A percentile compares a stretch with the other conserved stretches of the same genome.
Evolutionary conservation across 2,329 filamentous ascomycete genomes (phyloP).

Genomic region (Diaporthe capsici): DNA sequence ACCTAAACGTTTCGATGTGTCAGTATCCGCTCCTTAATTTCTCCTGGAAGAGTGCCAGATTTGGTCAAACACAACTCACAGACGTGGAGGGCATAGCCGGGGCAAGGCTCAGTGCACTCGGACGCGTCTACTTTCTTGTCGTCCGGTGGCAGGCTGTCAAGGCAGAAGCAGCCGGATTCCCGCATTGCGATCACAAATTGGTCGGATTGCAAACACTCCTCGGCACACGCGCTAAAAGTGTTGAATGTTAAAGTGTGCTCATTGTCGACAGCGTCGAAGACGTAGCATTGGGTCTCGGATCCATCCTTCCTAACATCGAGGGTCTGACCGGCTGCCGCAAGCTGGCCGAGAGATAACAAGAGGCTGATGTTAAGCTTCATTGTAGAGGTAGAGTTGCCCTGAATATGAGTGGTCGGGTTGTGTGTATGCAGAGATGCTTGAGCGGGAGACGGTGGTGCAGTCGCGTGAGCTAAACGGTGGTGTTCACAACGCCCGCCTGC

Average conservation of each 20-base stretch:
- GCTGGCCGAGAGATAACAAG: not conserved
- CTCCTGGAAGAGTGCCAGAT: not conserved
- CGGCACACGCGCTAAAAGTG: not conserved
- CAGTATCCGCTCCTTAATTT: not conserved
- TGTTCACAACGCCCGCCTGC: not conserved
- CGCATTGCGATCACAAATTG: not conserved
- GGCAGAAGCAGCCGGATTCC: not conserved
- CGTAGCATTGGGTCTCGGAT: not conserved
- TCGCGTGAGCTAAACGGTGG: not conserved
- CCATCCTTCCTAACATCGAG: not conserved
- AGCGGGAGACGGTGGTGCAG: not conserved
- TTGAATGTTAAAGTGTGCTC: not conserved
- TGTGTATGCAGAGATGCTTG: not conserved
- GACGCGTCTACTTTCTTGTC: conserved; percentile 13
- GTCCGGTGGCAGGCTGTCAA: conserved; percentile 4
- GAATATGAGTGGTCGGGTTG: not conserved
- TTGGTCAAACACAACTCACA: not conserved
- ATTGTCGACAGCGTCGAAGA: not conserved
- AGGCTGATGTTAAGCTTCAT: not conserved
- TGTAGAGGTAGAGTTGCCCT: not conserved
- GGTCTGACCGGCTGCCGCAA: not conserved
- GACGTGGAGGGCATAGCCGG: not conserved
- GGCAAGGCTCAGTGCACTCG: conserved; percentile 3
- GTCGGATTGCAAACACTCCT: not conserved
- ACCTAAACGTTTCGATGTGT: not conserved